A percentile compares a stretch with the other conserved stretches of the same genome.
phyloP scores from a whole-genome alignment of 2,329 filamentous ascomycete genomes.

The Pseudocercospora crystallina region DNA sequence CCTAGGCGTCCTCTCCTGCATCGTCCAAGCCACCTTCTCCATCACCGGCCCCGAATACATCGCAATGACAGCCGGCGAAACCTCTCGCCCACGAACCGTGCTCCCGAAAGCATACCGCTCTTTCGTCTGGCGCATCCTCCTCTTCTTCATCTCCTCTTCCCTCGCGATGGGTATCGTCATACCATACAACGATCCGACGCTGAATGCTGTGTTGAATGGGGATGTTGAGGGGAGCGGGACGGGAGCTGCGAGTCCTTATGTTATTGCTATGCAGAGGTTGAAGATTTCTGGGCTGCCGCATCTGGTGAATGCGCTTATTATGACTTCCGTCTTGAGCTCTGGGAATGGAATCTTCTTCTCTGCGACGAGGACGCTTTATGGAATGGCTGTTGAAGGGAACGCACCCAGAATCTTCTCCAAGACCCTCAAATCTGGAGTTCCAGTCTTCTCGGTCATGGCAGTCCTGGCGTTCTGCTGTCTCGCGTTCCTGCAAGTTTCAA shows the following conservation, averaged over 20 bases:
- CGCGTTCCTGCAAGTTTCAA: slow-evolving; percentile 30
- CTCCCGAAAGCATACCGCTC: slow-evolving; percentile 74
- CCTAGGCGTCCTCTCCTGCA: slow-evolving; percentile 72
- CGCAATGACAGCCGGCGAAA: slow-evolving; percentile 64
- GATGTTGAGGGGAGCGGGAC: slow-evolving; percentile 47
- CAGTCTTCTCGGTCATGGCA: slow-evolving; percentile 55
- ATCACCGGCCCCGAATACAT: slow-evolving; percentile 68
- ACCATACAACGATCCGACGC: slow-evolving; percentile 63
- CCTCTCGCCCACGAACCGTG: slow-evolving; percentile 66
- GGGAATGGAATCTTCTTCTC: slow-evolving; percentile 68
- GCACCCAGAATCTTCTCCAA: slow-evolving; percentile 55
- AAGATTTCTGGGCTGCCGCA: slow-evolving; percentile 64
- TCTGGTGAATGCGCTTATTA: slow-evolving; percentile 69
- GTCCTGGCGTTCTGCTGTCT: slow-evolving; percentile 37
- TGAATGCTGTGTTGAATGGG: slow-evolving; percentile 60
- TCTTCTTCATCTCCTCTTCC: slow-evolving; percentile 73
- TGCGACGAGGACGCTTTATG: slow-evolving; percentile 65
- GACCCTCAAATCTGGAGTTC: slow-evolving; percentile 59
- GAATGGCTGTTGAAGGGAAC: slow-evolving; percentile 60
- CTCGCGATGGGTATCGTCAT: slow-evolving; percentile 70
- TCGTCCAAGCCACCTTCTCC: slow-evolving; percentile 69
- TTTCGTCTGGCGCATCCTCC: slow-evolving; percentile 73
- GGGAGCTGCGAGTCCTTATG: slow-evolving; percentile 67
- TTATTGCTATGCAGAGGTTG: slow-evolving; percentile 66
- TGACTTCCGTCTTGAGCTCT: slow-evolving; percentile 65